Base-by-base conservation (phyloP, 2,329 filamentous ascomycete genomes). In the Ilyonectria sp. region DNA sequence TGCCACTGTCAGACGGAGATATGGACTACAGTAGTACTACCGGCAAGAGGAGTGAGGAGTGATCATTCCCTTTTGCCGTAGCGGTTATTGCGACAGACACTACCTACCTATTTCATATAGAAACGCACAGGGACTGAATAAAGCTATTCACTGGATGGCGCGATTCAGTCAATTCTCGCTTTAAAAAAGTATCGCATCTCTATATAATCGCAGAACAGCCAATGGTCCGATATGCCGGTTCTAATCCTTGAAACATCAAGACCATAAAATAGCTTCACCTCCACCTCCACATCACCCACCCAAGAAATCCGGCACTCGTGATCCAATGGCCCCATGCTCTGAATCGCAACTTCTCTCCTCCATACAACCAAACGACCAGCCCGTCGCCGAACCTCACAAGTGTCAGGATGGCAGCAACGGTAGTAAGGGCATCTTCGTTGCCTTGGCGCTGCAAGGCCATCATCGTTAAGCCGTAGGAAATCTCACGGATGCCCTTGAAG, bases 401-500 rank as follows among this genome's bases (percentile, higher is more conserved):
- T 7, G 78, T 75, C 13, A 80, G 15, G 2, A 80, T 65, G 0
- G 71, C 74, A 1, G 75, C 72, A 43, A 80, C 71, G 0, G 75
- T 75, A 2, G 76, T 80, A 11, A 81, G 63, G 2, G 75, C 79
- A 2, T 40, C 54, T 21, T 75, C 71, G 35, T 78, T 75, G 26
- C 71, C 75, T 49, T 79, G 78, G 17, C 64, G 65, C 56, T 80
- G 77, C 17, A 81, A 60, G 15, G 65, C 71, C 26, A 79, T 55
- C 54, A 81, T 52, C 0, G 73, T 60, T 2, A 77, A n/a, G 17
- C 80, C 79, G 55, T 77, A 81, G 2, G 71, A 74, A 4, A 80
- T 49, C 63, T 81, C 80, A 3, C 80, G 77, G 9, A 79, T 70
- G 7, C 78, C 79, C 59, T 81, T 80, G 64, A 80, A 75, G 55